Evolutionary conservation across 2,329 filamentous ascomycete genomes (phyloP).

Genomic region (Penicillium brasilianum): DNA sequence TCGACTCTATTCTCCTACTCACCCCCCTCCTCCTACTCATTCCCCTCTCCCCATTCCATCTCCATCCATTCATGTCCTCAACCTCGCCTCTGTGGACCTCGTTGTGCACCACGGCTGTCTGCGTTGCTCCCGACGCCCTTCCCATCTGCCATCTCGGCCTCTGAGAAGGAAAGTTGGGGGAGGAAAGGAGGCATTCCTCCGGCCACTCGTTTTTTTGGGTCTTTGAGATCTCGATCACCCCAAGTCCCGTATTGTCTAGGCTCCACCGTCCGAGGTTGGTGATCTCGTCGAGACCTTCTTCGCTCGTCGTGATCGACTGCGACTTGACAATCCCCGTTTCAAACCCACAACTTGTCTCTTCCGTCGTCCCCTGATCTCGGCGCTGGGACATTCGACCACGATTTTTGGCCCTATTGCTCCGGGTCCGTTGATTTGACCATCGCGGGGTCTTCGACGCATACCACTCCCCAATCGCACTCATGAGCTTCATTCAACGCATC

Average conservation of each 20-base stretch:
- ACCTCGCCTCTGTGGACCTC: slow-evolving; percentile 32
- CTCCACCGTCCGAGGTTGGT: slow-evolving; percentile 16
- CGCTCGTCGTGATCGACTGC: neutral
- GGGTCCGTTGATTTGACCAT: slow-evolving; percentile 28
- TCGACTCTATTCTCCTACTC: slow-evolving; percentile 20
- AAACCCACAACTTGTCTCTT: neutral
- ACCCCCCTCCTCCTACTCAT: slow-evolving; percentile 35
- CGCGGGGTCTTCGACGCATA: slow-evolving; percentile 32
- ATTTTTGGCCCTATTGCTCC: slow-evolving; percentile 24
- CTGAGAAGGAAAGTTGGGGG: slow-evolving; percentile 40
- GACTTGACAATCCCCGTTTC: neutral
- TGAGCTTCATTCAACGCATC: slow-evolving; percentile 61
- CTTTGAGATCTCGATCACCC: slow-evolving; percentile 20
- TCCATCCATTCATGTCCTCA: slow-evolving; percentile 38
- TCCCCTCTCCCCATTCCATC: slow-evolving; percentile 29
- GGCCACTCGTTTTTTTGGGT: slow-evolving; percentile 46
- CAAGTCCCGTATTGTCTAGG: neutral
- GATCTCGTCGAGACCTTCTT: slow-evolving; percentile 18
- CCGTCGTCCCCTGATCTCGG: slow-evolving; percentile 11
- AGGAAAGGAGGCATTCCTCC: slow-evolving; percentile 51
- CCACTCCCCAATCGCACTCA: slow-evolving; percentile 40
- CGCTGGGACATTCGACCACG: slow-evolving; percentile 17
- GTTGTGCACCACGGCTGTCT: slow-evolving; percentile 34
- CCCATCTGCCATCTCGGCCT: slow-evolving; percentile 39
- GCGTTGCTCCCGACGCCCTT: slow-evolving; percentile 34